Base-by-base conservation (phyloP, 108 stramenopile species). In the Thalassiosira profunda region DNA sequence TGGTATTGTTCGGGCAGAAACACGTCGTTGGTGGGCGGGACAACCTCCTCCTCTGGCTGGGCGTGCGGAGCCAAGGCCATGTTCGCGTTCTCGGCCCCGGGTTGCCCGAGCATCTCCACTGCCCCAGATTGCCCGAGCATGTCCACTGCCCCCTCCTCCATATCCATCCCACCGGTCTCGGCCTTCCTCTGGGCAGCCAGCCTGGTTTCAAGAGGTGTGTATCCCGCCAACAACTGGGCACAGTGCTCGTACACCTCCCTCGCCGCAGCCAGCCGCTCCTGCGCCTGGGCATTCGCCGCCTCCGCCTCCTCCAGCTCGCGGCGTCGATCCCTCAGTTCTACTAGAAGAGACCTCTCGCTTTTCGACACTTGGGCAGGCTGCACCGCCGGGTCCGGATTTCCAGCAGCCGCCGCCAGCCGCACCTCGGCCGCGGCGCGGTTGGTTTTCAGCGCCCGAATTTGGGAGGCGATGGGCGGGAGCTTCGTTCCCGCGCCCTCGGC, bases 221-320 rank as follows among this genome's bases (percentile, higher is more conserved):
- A 68, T 3, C 56, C 68, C 35, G 67, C 24, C 44, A 77, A 48
- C 20, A 48, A 38, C n/a, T 46, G 29, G 7, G 67, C 60, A 46
- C 56, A 62, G 23, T 36, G 8, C 12, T 69, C 44, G 33, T 68
- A 77, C 24, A 62, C 67, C 12, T 49, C 44, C 54, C 59, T 69
- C 17, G 68, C 53, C 1, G 47, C 53, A 5, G 34, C 37, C 2
- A 69, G 28, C 25, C 68, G 67, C 26, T 63, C 40, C 14, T 23
- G 8, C 17, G 66, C 53, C 5, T 14, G 12, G n/a, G 34, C 55
- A 33, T 60, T 64, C 24, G 37, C 67, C 1, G 21, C 31, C 31
- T 63, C 53, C 34, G 68, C 76, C 21, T 17, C 33, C 14, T 77
- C 63, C 0, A 77, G 51, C 28, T 58, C 62, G 5, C 17, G 41